Evolutionary conservation across 2,329 filamentous ascomycete species (phyloP).

Genomic region (Sordariomycetes sp.): DNA sequence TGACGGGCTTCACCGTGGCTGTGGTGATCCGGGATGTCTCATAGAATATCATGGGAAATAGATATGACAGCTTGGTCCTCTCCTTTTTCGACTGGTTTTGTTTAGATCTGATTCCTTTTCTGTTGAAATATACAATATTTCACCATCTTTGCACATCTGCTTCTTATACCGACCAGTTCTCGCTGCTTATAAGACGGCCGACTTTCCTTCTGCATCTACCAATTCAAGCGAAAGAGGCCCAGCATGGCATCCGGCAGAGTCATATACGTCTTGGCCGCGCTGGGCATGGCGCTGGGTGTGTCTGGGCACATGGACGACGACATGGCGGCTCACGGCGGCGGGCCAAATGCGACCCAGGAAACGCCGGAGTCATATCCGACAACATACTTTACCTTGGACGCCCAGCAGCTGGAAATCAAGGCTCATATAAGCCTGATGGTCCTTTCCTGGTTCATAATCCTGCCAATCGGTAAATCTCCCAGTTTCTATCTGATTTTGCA

Average conservation of each 20-base stretch:
- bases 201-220: neutral
- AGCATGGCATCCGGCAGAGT: neutral
- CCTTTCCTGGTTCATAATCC: constrained; percentile 59
- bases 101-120: neutral
- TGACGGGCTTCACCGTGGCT: neutral
- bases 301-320: constrained; percentile 7
- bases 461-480: constrained; percentile 52
- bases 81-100: neutral
- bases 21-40: neutral
- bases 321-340: constrained; percentile 7
- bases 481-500: neutral
- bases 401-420: constrained; percentile 47
- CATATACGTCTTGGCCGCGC: neutral
- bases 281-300: constrained; percentile 1
- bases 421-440: constrained; percentile 63
- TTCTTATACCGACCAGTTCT: neutral
- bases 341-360: constrained; percentile 4
- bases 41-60: neutral
- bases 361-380: constrained; percentile 18
- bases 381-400: constrained; percentile 50
- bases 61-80: neutral
- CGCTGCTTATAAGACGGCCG: neutral
- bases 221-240: constrained; percentile 1
- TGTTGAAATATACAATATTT: neutral
- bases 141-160: neutral